A percentile compares a stretch with the other conserved stretches of the same genome.
phyloP scores from a whole-genome alignment of 176 grass and related monocot species.

The Carex pumila region DNA sequence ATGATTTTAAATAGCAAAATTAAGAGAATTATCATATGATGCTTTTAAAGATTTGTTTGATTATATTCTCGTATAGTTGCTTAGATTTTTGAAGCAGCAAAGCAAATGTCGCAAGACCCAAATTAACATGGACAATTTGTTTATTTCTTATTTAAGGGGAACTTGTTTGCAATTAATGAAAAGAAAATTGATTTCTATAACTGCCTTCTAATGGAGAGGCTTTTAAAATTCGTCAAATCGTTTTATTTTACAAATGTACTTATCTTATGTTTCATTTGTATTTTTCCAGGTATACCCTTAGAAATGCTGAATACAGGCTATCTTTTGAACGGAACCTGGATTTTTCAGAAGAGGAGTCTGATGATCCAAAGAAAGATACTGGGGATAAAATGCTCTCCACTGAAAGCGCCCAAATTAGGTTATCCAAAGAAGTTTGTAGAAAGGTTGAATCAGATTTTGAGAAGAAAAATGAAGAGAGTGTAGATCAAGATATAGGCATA shows the following conservation, averaged over 20 bases:
- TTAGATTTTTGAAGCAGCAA: not conserved
- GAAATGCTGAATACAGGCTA: constrained; percentile 90
- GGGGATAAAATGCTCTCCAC: not conserved
- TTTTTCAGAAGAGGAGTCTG: constrained; percentile 48
- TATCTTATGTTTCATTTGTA: not conserved
- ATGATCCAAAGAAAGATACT: constrained; percentile 34
- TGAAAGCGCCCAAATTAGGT: constrained; percentile 24
- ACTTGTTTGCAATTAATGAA: not conserved
- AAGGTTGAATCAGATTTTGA: constrained; percentile 41
- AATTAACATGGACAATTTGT: not conserved
- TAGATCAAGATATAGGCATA: constrained; percentile 30
- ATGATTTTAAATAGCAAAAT: not conserved
- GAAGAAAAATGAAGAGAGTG: constrained; percentile 42
- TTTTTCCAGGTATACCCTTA: constrained; percentile 66
- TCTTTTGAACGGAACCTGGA: constrained; percentile 91
- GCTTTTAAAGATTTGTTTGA: not conserved
- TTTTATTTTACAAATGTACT: not conserved
- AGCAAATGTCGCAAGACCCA: not conserved
- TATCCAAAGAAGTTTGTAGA: constrained; percentile 37
- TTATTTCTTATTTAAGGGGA: not conserved
- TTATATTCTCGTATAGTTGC: not conserved
- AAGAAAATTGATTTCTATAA: not conserved
- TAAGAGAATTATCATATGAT: not conserved
- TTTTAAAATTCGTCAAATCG: not conserved
- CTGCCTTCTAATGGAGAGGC: not conserved